These are phyloP conservation scores for Salix purpurea DNA, from an alignment of 345 rosid species.

Conservation along the genomic window DNA sequence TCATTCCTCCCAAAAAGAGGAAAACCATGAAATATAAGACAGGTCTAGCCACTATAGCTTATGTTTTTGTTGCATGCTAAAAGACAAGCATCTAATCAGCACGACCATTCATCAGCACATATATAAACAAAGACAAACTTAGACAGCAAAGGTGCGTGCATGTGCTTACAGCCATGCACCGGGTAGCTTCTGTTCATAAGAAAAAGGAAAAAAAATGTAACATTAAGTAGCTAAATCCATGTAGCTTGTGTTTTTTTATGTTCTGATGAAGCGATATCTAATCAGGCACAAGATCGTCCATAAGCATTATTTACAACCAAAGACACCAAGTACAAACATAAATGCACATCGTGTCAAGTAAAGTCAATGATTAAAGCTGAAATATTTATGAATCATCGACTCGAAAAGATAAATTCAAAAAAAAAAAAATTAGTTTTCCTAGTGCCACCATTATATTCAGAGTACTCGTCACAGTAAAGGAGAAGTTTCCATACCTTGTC, in stretches of 20 bases:
- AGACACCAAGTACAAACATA: not conserved
- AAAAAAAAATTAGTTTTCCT: not conserved
- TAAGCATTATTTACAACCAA: not conserved
- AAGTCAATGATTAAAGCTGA: not conserved
- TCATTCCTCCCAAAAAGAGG: slow-evolving; percentile 1
- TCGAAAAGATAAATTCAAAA: not conserved
- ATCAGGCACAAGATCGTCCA: slow-evolving; percentile 14
- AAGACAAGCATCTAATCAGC: not conserved
- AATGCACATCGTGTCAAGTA: not conserved
- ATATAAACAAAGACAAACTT: not conserved
- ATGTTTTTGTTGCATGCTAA: slow-evolving; percentile 29
- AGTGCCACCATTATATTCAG: not conserved
- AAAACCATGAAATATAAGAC: slow-evolving; percentile 6
- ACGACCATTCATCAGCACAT: not conserved
- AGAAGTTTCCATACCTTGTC: slow-evolving; percentile 13
- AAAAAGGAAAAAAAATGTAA: slow-evolving; percentile 7
- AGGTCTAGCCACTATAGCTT: slow-evolving; percentile 10
- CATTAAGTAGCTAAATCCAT: not conserved
- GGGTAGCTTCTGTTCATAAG: slow-evolving; percentile 21
- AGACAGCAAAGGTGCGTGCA: not conserved
- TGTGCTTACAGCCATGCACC: slow-evolving; percentile 19
- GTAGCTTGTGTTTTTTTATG: slow-evolving; percentile 13
- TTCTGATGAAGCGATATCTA: not conserved
- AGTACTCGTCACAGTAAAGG: not conserved
- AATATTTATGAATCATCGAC: not conserved